Percentiles rank a stretch among this genome's conserved stretches.
phyloP scores from a whole-genome alignment of 2,329 filamentous ascomycete genomes.

The Anthostomella pinea region DNA sequence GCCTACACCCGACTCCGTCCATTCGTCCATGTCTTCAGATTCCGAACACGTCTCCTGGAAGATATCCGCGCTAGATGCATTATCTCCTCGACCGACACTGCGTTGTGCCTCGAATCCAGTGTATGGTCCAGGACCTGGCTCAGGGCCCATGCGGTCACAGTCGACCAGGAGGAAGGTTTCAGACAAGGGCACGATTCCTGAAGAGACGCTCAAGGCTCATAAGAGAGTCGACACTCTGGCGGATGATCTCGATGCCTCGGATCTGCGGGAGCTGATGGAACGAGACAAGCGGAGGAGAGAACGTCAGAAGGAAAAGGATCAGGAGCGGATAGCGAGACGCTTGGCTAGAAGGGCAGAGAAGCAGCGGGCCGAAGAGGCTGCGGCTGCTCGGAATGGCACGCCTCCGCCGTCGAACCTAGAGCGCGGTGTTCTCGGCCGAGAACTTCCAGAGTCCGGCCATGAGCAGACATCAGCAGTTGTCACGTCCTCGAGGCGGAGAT shows the following conservation, averaged over 20 bases:
- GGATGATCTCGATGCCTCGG: slow-evolving; percentile 80
- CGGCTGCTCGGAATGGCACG: slow-evolving; percentile 49
- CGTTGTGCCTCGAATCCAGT: slow-evolving; percentile 68
- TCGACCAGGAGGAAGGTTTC: slow-evolving; percentile 52
- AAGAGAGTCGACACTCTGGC: slow-evolving; percentile 70
- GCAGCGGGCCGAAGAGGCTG: slow-evolving; percentile 56
- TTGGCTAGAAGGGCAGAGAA: slow-evolving; percentile 66
- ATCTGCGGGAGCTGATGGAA: slow-evolving; percentile 85
- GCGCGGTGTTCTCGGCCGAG: slow-evolving; percentile 58
- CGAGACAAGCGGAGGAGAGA: slow-evolving; percentile 79
- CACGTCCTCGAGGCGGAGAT: slow-evolving; percentile 54
- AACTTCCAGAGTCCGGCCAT: slow-evolving; percentile 54
- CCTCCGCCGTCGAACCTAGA: slow-evolving; percentile 56
- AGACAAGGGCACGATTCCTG: slow-evolving; percentile 52
- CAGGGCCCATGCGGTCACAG: slow-evolving; percentile 45
- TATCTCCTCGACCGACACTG: slow-evolving; percentile 81
- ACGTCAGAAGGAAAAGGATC: slow-evolving; percentile 66
- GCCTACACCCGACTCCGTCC: slow-evolving; percentile 69
- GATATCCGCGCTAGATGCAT: slow-evolving; percentile 74
- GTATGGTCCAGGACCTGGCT: slow-evolving; percentile 44
- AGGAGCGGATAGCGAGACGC: slow-evolving; percentile 63
- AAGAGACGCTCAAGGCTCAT: slow-evolving; percentile 58
- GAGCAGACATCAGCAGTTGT: slow-evolving; percentile 53
- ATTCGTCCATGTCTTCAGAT: slow-evolving; percentile 72
- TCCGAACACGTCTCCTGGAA: slow-evolving; percentile 77